A percentile compares a stretch with the other conserved stretches of the same genome.
phyloP scores from a whole-genome alignment of 306 rosid genomes.

The Castanopsis chinensis region DNA sequence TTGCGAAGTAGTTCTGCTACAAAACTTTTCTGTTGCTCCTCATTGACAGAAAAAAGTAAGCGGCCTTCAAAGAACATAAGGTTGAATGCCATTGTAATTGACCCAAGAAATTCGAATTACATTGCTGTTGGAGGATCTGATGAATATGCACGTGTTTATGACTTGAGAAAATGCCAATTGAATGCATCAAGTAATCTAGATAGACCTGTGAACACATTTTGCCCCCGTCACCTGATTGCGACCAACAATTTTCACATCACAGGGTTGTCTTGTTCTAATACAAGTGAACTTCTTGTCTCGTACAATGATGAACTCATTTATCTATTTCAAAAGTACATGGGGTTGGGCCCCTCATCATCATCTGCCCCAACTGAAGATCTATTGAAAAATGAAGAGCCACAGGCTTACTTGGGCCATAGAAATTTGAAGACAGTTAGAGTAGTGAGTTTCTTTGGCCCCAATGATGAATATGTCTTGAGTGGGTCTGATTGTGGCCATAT shows the following conservation, averaged over 20 bases:
- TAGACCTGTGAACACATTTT: slow-evolving; percentile 41
- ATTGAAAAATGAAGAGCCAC: slow-evolving; percentile 33
- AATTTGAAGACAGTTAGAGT: slow-evolving; percentile 55
- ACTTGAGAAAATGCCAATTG: slow-evolving; percentile 39
- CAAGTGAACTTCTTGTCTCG: slow-evolving; percentile 47
- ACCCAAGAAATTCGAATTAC: slow-evolving; percentile 53
- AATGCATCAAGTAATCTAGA: slow-evolving; percentile 31
- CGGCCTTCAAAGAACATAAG: slow-evolving; percentile 30
- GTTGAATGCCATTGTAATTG: slow-evolving; percentile 52
- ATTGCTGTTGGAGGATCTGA: slow-evolving; percentile 54
- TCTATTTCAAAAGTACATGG: slow-evolving; percentile 45
- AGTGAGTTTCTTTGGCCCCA: slow-evolving; percentile 54
- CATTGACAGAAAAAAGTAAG: slow-evolving; percentile 30
- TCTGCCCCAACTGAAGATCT: slow-evolving; percentile 33
- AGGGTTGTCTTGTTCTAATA: slow-evolving; percentile 48
- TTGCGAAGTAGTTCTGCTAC: slow-evolving; percentile 52
- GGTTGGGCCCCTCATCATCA: slow-evolving; percentile 32
- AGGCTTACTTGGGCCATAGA: slow-evolving; percentile 50
- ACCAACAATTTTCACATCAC: slow-evolving; percentile 39
- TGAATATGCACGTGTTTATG: slow-evolving; percentile 52
- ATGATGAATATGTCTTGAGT: slow-evolving; percentile 54
- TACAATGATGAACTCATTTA: slow-evolving; percentile 54
- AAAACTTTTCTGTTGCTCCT: slow-evolving; percentile 42
- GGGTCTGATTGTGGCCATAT: slow-evolving; percentile 61
- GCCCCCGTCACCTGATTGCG: too few relatives aligned